These are phyloP conservation scores for Neurospora sp. DNA, from an alignment of 495 filamentous ascomycete species.

Conservation along the genomic window DNA sequence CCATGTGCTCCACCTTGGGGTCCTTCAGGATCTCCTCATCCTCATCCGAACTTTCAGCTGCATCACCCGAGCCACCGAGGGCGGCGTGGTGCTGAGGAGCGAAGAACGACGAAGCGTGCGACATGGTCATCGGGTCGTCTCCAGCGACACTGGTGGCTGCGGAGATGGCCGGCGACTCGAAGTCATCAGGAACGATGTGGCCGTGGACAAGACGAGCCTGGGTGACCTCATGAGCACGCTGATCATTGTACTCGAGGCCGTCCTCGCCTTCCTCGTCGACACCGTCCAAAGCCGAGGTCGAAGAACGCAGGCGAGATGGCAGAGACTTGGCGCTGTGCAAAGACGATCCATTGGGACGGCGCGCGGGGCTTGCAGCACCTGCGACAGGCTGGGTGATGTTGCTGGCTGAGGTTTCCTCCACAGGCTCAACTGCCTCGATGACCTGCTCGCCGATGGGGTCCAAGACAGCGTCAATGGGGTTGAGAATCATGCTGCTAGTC, in stretches of 20 bases:
- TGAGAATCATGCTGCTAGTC: slow-evolving; percentile 58
- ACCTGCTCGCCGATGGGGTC: slow-evolving; percentile 20
- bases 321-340: slow-evolving; percentile 3
- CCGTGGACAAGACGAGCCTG: slow-evolving; percentile 90
- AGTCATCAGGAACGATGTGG: slow-evolving; percentile 91
- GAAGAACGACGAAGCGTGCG: slow-evolving; percentile 45
- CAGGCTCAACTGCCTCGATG: slow-evolving; percentile 6
- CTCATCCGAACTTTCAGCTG: slow-evolving; percentile 70
- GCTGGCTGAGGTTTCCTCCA: background rate
- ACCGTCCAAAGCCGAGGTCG: slow-evolving; percentile 32
- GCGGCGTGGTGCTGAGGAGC: slow-evolving; percentile 45
- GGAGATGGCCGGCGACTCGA: slow-evolving; percentile 65
- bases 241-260: slow-evolving; percentile 69
- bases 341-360: slow-evolving; percentile 19
- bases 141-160: slow-evolving; percentile 42
- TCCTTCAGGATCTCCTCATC: slow-evolving; percentile 70
- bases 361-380: slow-evolving; percentile 30
- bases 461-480: slow-evolving; percentile 33
- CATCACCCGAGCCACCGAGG: slow-evolving; percentile 75
- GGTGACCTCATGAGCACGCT: slow-evolving; percentile 79
- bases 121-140: slow-evolving; percentile 50
- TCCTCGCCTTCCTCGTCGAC: slow-evolving; percentile 35
- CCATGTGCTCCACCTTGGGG: slow-evolving; percentile 76
- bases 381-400: slow-evolving; percentile 14
- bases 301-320: slow-evolving; percentile 21